These are phyloP conservation scores for Raddia guianensis DNA, from an alignment of 176 grass and related monocot species.

Conservation along the genomic window DNA sequence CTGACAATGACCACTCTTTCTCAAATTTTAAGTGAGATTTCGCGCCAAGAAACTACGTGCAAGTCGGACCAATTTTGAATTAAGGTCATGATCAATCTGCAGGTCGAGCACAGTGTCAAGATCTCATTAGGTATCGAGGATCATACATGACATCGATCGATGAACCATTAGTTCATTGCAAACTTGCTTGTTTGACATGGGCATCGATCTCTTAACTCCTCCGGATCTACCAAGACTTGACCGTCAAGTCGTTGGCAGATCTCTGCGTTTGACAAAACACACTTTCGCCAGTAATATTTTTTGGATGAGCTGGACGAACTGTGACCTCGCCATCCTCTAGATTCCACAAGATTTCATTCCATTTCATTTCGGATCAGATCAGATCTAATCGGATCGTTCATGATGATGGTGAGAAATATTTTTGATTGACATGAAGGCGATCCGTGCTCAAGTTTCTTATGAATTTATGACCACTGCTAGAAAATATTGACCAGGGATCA, in stretches of 20 bases:
- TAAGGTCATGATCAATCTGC: slow-evolving; percentile 9
- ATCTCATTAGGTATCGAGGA: slow-evolving; percentile 38
- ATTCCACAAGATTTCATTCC: slow-evolving; percentile 30
- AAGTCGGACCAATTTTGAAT: not conserved
- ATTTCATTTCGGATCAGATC: slow-evolving; percentile 9
- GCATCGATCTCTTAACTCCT: not conserved
- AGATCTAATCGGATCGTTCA: slow-evolving; percentile 33
- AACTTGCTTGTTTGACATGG: slow-evolving; percentile 24
- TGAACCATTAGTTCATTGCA: not conserved
- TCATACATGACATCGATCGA: slow-evolving; percentile 26
- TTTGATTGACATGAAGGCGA: not conserved
- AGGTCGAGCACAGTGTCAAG: slow-evolving; percentile 2
- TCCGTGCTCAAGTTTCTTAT: not conserved
- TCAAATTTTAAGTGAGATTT: not conserved
- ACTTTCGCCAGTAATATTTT: slow-evolving; percentile 12
- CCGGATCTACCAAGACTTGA: slow-evolving; percentile 1
- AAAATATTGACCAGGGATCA: slow-evolving; percentile 19
- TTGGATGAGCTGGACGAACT: not conserved
- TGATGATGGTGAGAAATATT: slow-evolving; percentile 18
- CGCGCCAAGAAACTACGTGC: not conserved
- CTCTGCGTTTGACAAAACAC: slow-evolving; percentile 34
- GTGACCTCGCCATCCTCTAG: not conserved
- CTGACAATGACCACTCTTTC: no score
- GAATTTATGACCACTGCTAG: not conserved
- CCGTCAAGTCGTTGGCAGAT: slow-evolving; percentile 12